phyloP scores from a whole-genome alignment of 345 rosid genomes.

The Erysimum cheiranthoides region DNA sequence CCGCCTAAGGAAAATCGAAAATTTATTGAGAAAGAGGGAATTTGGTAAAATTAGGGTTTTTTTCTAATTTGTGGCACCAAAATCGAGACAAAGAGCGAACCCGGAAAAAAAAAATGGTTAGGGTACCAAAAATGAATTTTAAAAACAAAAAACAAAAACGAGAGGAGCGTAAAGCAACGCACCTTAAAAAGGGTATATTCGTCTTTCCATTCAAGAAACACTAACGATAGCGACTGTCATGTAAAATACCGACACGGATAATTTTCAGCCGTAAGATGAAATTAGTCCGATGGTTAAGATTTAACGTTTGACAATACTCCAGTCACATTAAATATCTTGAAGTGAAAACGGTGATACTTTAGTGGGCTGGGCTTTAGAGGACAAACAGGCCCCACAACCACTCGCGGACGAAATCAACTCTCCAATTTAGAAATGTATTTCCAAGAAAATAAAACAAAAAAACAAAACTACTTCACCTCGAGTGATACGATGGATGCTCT shows the following conservation, averaged over 20 bases:
- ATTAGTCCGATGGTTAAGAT: conserved; percentile 3
- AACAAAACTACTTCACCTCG: neutral
- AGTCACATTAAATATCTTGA: conserved; percentile 11
- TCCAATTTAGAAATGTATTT: neutral
- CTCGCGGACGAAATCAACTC: neutral
- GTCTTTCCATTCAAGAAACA: neutral
- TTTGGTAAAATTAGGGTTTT: conserved; percentile 56
- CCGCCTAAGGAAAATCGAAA: conserved; percentile 38
- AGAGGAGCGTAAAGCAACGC: conserved; percentile 46
- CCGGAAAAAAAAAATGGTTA: neutral
- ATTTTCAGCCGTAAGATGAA: conserved; percentile 26
- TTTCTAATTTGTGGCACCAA: conserved; percentile 43
- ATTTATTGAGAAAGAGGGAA: conserved; percentile 27
- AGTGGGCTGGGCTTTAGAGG: conserved; percentile 42
- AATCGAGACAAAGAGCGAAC: conserved; percentile 19
- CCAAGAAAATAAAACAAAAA: neutral
- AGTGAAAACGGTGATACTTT: conserved; percentile 21
- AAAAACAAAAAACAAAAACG: conserved; percentile 18
- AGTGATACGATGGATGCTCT: conserved; percentile 1
- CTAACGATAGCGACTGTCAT: conserved; percentile 30
- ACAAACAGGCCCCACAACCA: conserved; percentile 3
- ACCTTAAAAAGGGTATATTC: conserved; percentile 38
- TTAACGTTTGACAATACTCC: neutral
- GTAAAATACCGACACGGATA: neutral
- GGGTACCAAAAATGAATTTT: conserved; percentile 21